A percentile compares a stretch with the other conserved stretches of the same genome.
phyloP scores from a whole-genome alignment of 129 eudicot genomes.

The Daucus carota region DNA sequence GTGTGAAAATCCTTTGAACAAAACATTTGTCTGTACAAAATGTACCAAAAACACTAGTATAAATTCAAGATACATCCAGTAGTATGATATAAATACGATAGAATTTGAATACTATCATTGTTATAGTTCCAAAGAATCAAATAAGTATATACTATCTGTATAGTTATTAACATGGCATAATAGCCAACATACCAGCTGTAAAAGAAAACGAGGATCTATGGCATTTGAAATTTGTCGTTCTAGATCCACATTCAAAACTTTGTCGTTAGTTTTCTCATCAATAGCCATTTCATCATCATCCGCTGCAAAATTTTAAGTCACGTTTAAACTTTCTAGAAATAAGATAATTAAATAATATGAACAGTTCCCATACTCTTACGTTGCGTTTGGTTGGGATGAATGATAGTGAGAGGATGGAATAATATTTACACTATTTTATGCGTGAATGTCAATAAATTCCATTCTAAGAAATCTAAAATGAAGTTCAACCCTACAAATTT shows the following conservation, averaged over 20 bases:
- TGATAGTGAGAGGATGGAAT: background rate
- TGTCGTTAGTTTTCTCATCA: slow-evolving; percentile 37
- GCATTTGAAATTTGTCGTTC: slow-evolving; percentile 72
- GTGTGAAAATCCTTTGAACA: slow-evolving; percentile 51
- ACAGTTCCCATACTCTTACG: background rate
- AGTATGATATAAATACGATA: background rate
- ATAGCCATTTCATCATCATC: slow-evolving; percentile 75
- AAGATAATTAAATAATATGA: background rate
- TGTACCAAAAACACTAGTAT: background rate
- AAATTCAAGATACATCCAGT: background rate
- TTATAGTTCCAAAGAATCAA: background rate
- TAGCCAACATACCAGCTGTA: slow-evolving; percentile 57
- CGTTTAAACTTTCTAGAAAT: background rate
- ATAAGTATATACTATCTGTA: background rate
- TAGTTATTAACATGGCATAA: slow-evolving; percentile 1
- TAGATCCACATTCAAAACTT: slow-evolving; percentile 49
- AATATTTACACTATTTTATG: background rate
- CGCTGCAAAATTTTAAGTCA: slow-evolving; percentile 30
- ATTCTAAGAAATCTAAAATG: background rate
- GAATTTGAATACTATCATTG: background rate
- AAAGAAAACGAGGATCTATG: slow-evolving; percentile 80
- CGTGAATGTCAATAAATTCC: background rate
- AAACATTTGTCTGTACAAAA: slow-evolving; percentile 59
- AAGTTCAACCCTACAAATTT: background rate
- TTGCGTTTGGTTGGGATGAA: background rate